phyloP scores from a whole-genome alignment of 371 early-diverging fungal genomes.

The Mucor circinelloides region DNA sequence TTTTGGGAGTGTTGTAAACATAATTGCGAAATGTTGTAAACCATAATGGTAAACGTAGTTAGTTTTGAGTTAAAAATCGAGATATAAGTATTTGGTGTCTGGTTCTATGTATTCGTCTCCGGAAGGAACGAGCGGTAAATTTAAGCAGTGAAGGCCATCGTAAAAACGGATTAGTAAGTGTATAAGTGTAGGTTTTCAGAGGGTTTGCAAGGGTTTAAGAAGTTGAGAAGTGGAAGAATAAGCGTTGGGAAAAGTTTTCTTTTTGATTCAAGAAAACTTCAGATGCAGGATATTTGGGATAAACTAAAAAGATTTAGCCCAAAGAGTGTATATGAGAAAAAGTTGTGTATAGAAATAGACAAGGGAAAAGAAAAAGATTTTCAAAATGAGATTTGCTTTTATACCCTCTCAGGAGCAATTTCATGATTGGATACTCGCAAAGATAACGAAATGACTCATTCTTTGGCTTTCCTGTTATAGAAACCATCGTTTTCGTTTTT shows the following conservation, averaged over 20 bases:
- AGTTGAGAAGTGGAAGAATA: background rate
- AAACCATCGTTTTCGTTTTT: background rate
- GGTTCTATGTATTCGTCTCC: slow-evolving; percentile 16
- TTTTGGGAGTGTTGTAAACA: slow-evolving; percentile 26
- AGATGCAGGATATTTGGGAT: background rate
- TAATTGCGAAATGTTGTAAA: slow-evolving; percentile 26
- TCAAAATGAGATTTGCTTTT: background rate
- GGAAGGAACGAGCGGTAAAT: slow-evolving; percentile 14
- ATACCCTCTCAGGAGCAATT: background rate
- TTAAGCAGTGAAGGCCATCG: slow-evolving; percentile 36
- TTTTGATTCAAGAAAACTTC: background rate
- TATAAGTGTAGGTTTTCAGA: background rate
- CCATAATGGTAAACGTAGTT: slow-evolving; percentile 24
- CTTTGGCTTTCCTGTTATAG: slow-evolving; percentile 18
- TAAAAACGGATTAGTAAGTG: slow-evolving; percentile 5
- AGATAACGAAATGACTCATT: slow-evolving; percentile 9
- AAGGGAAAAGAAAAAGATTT: slow-evolving; percentile 1
- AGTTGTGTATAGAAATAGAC: background rate
- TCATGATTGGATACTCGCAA: background rate
- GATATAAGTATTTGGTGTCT: slow-evolving; percentile 10
- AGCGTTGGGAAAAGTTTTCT: background rate
- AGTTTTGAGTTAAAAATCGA: slow-evolving; percentile 13
- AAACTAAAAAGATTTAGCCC: background rate
- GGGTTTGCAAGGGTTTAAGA: slow-evolving; percentile 6
- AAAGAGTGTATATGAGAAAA: background rate